Evolutionary conservation across 202 grass and related monocot genomes (phyloP).

Genomic region (Dendrocalamus latiflorus): DNA sequence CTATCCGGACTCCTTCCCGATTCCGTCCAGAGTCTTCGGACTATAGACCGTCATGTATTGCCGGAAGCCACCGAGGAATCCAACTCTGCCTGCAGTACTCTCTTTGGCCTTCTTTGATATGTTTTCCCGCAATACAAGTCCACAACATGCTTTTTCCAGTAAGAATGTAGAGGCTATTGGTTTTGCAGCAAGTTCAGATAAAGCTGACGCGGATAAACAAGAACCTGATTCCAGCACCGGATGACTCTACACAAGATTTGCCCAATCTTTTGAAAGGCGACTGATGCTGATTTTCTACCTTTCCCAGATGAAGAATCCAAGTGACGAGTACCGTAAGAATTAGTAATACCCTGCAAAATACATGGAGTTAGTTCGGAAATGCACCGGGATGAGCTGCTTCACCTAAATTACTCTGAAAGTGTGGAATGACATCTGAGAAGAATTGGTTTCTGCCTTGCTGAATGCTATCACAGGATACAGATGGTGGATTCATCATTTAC

Average conservation of each 20-base stretch:
- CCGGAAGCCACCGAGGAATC: too few species aligned
- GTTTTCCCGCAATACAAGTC: too few species aligned
- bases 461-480: not conserved
- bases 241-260: not conserved
- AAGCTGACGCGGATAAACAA: not conserved
- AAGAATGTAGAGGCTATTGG: not conserved
- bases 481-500: not conserved
- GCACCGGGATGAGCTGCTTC: not conserved
- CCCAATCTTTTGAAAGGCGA: constrained; percentile 17
- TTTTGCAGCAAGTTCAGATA: not conserved
- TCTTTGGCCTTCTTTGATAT: too few species aligned
- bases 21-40: too few species aligned
- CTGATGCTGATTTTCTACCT: constrained; percentile 33
- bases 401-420: not conserved
- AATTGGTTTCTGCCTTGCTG: constrained; percentile 4
- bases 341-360: not conserved
- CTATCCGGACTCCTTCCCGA: too few species aligned
- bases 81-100: too few species aligned
- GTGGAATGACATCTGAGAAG: not conserved
- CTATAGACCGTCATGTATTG: too few species aligned
- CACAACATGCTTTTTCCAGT: not conserved
- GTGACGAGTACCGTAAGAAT: not conserved
- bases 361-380: not conserved
- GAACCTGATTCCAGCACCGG: constrained; percentile 39
- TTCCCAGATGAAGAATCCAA: constrained; percentile 15